Base-by-base conservation (phyloP, 83 land plant genomes). In the Thuja plicata region DNA sequence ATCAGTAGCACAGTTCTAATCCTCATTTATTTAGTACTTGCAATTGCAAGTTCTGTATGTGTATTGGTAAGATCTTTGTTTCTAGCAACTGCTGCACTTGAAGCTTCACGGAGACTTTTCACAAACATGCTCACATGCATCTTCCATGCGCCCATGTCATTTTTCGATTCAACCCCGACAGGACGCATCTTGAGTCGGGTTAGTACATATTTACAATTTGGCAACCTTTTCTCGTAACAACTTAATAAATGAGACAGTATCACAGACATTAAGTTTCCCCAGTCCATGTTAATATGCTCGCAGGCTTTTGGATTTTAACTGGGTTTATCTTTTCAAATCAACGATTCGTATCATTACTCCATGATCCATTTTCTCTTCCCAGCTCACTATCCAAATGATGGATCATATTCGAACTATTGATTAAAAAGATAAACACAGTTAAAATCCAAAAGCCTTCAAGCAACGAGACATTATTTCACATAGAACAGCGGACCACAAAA, bases 141-240 rank as follows among this genome's bases (percentile, higher is more conserved):
- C 41, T 96, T 97, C 89, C 95, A 94, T 54, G 97, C 99, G 52
- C 98, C 97, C 4, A 97, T 97, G 99, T 94, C 95, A 35, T 97
- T 97, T 91, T 97, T 96, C 89, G 99, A 97, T 92, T 86, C 98
- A 38, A 97, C 99, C 3, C 99, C 99, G 62, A 93, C 90, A 86
- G 99, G 98, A 13, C 94, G 99, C 43, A 95, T 97, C 84, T 86
- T 97, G 32, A 97, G 93, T 85, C 91, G 99, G 80, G 99, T 97
- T 91, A 86, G 93, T 85, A 79, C 88, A 43, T 90, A 38, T 66
- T 66, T 66, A 6, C 30, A 66, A 66, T 66, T 66, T 27, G n/a
- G 30, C 73, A 66, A 66, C 10, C n/a, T 19, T 66, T 66, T 11
- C 27, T 66, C 30, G 8, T 66, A 66, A 66, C 9, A 66, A 30